These are phyloP conservation scores for Gentiana dahurica DNA, from an alignment of 257 asterid species.

Conservation along the genomic window DNA sequence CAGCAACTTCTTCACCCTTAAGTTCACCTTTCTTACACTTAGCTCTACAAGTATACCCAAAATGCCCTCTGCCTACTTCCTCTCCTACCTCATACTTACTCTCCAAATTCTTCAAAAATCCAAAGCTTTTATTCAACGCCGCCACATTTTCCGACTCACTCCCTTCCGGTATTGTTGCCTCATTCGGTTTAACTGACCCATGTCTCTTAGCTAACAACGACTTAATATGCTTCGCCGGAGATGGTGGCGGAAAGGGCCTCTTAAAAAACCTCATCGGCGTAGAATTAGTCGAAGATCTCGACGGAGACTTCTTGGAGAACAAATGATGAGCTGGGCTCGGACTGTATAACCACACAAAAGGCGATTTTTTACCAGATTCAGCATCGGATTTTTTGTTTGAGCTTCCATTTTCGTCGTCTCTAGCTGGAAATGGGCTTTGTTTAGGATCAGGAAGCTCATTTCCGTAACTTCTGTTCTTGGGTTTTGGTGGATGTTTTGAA, in stretches of 20 bases:
- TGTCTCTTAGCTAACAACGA: conserved; percentile 79
- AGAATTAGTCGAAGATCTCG: conserved; percentile 57
- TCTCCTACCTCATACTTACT: conserved; percentile 80
- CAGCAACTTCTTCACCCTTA: conserved; percentile 81
- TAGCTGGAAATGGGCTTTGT: conserved; percentile 6
- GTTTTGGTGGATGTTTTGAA: conserved; percentile 44
- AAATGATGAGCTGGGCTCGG: conserved; percentile 87
- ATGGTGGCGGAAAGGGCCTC: conserved; percentile 88
- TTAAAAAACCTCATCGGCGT: conserved; percentile 74
- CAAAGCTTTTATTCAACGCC: conserved; percentile 72
- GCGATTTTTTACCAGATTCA: conserved; percentile 54
- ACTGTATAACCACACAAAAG: conserved; percentile 84
- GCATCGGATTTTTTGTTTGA: conserved; percentile 23
- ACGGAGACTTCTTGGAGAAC: conserved; percentile 81
- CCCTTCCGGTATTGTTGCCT: conserved; percentile 55
- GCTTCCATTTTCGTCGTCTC: conserved; percentile 12
- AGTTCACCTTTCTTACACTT: conserved; percentile 80
- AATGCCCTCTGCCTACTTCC: conserved; percentile 95
- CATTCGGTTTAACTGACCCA: conserved; percentile 81
- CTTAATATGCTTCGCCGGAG: conserved; percentile 93
- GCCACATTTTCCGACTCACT: conserved; percentile 36
- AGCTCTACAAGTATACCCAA: conserved; percentile 89
- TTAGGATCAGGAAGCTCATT: conserved; percentile 6
- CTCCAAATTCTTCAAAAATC: conserved; percentile 67
- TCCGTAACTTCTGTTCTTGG: conserved; percentile 8